phyloP scores from a whole-genome alignment of 2,329 filamentous ascomycete species.

The Drechslera avenae region DNA sequence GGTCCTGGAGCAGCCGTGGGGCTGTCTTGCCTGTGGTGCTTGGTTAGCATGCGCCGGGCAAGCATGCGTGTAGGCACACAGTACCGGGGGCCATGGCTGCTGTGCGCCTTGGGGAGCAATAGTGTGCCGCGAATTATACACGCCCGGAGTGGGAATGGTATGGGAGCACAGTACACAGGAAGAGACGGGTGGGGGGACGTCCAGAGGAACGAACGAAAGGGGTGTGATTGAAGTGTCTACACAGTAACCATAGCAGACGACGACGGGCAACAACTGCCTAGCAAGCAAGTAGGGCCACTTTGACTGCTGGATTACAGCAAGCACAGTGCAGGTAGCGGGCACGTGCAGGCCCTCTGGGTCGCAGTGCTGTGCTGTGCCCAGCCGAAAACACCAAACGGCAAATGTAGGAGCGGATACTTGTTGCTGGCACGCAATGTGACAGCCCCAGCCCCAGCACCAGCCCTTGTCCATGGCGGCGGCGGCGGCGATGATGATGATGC shows the following conservation, averaged over 20 bases:
- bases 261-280: conserved; percentile 16
- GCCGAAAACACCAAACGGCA: not conserved
- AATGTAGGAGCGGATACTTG: not conserved
- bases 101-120: conserved; percentile 4
- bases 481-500: conserved; percentile 16
- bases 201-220: not conserved
- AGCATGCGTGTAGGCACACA: conserved; percentile 5
- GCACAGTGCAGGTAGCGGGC: not conserved
- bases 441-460: no score
- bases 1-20: conserved; percentile 57
- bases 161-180: conserved; percentile 9
- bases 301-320: not conserved
- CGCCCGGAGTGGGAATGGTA: not conserved
- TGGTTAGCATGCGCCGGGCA: conserved; percentile 16
- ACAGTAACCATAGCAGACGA: conserved; percentile 23
- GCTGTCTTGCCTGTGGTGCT: conserved; percentile 54
- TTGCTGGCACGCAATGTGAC: not conserved
- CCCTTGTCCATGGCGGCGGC: no score
- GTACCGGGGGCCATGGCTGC: conserved; percentile 33
- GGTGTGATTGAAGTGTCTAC: conserved; percentile 21
- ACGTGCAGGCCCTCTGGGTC: not conserved
- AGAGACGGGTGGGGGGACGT: conserved; percentile 6
- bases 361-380: not conserved
- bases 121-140: conserved; percentile 2
- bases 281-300: conserved; percentile 1